Percentiles rank a stretch among this genome's conserved stretches.
These are phyloP conservation scores for Hyparrhenia diplandra DNA, from an alignment of 176 grass and related monocot genomes.

Conservation along the genomic window DNA sequence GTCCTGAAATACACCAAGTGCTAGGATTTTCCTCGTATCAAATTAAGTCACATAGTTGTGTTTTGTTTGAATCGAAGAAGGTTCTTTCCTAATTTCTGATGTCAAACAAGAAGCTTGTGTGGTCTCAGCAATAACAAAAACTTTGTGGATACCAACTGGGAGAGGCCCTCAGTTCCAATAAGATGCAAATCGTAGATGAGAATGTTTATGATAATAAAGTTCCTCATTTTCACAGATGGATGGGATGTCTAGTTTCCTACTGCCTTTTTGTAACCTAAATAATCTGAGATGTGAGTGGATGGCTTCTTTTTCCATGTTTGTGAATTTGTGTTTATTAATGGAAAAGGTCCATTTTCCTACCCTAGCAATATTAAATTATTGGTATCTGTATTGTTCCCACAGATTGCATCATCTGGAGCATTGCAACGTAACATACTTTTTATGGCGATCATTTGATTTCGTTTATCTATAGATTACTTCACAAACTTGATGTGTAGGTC, in stretches of 20 bases:
- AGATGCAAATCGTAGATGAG: constrained; percentile 15
- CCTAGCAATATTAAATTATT: not conserved
- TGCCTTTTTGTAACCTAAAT: constrained; percentile 7
- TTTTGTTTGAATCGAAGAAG: constrained; percentile 75
- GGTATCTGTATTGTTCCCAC: not conserved
- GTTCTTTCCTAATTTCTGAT: constrained; percentile 23
- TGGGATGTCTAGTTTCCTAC: not conserved
- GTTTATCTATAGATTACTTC: not conserved
- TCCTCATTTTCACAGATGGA: not conserved
- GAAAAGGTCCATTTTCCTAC: not conserved
- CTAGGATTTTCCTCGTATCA: constrained; percentile 61
- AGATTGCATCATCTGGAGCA: not conserved
- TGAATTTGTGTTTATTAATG: not conserved
- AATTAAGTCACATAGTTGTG: constrained; percentile 69
- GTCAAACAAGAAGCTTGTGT: not conserved
- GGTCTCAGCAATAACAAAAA: constrained; percentile 12
- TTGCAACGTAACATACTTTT: not conserved
- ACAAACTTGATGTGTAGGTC: not conserved
- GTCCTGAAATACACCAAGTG: constrained; percentile 37
- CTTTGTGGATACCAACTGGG: constrained; percentile 15
- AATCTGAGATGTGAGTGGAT: not conserved
- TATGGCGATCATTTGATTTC: not conserved
- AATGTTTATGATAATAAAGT: constrained; percentile 32
- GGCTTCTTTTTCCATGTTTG: not conserved
- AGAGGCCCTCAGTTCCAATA: not conserved